Evolutionary conservation across 768 basidiomycete species (phyloP), one percentile per base, ranked within the genome.

Genomic region (Tricholoma saponaceum): DNA sequence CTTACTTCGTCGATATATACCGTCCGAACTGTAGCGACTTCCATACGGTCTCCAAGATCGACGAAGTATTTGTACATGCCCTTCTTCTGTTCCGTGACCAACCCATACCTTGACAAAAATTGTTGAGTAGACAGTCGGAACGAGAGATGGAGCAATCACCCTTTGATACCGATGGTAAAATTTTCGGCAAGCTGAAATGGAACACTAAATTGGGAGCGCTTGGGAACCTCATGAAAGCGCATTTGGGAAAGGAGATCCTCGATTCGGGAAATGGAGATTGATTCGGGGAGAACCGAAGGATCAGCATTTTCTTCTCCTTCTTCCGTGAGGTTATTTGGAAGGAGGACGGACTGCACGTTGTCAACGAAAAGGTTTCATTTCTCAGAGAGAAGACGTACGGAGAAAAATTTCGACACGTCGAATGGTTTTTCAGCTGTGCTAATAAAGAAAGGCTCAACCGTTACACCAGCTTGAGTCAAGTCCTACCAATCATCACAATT

Each of bases 381-480:
- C 23, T 25, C 13, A 25, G 23, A 55, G 5, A 51, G 51, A 37
- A 46, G 16, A 70, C 84, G 53, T 58, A 93, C 92, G 8, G 86
- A 83, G 69, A 90, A 96, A 69, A 95, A 95, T 57, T 84, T 90
- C 22, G 79, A 72, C 4, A 84, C 67, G 52, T 91, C 83, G 59
- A 97, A 98, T 0, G 80, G 76, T 44, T 82, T 84, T 4, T 84
- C 81, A 3, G 78, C 70, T 0, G 82, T 83, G 54, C 83, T 84
- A 54, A 98, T 92, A 72, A 97, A 95, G 72, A 96, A 97, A 0
- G 95, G 92, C 60, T 93, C 90, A 41, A 97, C 77, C 5, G 80
- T 80, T 18, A 88, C 86, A 0, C 93, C 91, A 4, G 87, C 80
- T 73, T 92, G 89, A 9, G 80, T 79, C 52, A 96, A 75, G 67